These are phyloP conservation scores for Kurtzmaniella quercitrusa DNA, from an alignment of 1,139 yeast species.

Conservation along the genomic window DNA sequence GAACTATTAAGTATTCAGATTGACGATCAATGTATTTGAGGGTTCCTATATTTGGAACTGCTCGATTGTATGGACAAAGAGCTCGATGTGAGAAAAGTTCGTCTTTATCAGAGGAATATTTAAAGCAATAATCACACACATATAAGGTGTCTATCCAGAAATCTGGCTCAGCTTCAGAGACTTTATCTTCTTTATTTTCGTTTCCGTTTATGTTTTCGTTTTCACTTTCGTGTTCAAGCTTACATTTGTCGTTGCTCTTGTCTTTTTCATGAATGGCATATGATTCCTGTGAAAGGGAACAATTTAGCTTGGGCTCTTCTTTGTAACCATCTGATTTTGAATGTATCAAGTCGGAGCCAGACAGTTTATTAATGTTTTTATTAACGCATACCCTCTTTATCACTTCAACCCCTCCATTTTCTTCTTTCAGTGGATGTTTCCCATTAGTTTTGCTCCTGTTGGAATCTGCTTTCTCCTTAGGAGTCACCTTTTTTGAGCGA, in stretches of 20 bases:
- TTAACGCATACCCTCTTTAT: no score
- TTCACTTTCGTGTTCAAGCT: slow-evolving; percentile 12
- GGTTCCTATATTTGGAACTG: slow-evolving; percentile 51
- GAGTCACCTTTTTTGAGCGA: not conserved
- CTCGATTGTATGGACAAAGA: slow-evolving; percentile 39
- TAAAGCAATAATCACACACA: slow-evolving; percentile 83
- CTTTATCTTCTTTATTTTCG: slow-evolving; percentile 3
- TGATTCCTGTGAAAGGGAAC: no score
- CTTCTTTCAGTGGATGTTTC: not conserved
- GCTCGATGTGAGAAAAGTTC: slow-evolving; percentile 40
- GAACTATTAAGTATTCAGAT: slow-evolving; percentile 48
- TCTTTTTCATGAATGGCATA: not conserved
- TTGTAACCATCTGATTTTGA: no score
- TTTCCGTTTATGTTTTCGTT: slow-evolving; percentile 2
- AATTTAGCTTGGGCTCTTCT: no score
- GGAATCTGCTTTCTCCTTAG: not conserved
- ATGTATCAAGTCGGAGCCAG: no score
- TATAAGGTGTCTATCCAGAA: slow-evolving; percentile 59
- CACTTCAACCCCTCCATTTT: not conserved
- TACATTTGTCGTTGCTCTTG: slow-evolving; percentile 17
- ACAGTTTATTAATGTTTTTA: no score
- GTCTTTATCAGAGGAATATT: slow-evolving; percentile 52
- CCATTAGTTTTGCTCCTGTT: not conserved
- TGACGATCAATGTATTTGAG: slow-evolving; percentile 62
- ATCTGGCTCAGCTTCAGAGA: slow-evolving; percentile 1